Evolutionary conservation across 768 basidiomycete species (phyloP).

Genomic region (Trametes sanguinea): DNA sequence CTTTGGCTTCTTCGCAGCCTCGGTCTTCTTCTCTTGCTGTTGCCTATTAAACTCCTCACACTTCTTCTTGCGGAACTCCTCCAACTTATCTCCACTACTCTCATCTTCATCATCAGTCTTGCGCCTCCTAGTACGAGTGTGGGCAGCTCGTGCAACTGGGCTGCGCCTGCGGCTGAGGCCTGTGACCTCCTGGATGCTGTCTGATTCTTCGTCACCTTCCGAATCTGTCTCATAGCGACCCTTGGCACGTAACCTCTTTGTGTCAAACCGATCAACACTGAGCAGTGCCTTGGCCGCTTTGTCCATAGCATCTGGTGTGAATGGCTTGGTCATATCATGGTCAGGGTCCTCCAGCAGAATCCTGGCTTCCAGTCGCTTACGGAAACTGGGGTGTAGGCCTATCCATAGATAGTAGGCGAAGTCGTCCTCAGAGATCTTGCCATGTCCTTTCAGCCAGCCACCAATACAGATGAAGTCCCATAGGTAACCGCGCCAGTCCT

Average conservation of each 20-base stretch:
- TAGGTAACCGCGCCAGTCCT: conserved; percentile 11
- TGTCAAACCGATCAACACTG: conserved; percentile 15
- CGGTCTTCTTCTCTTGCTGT: no score
- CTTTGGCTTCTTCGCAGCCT: no score
- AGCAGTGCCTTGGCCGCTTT: conserved; percentile 12
- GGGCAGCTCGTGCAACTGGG: conserved; percentile 1
- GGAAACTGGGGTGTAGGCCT: conserved; percentile 4
- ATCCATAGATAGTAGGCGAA: conserved; percentile 15
- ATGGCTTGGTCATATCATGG: conserved; percentile 15
- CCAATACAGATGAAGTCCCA: conserved; percentile 17
- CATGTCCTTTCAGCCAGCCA: conserved; percentile 14
- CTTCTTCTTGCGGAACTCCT: conserved; percentile 1
- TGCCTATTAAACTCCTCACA: no score
- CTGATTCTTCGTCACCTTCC: not conserved
- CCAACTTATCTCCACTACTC: not conserved
- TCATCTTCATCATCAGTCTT: not conserved
- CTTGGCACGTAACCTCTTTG: conserved; percentile 1
- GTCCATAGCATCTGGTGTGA: not conserved
- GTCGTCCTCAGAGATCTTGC: conserved; percentile 2
- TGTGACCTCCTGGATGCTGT: not conserved
- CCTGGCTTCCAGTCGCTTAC: conserved; percentile 6
- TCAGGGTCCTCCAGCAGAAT: conserved; percentile 9
- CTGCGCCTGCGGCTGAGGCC: not conserved
- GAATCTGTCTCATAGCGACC: not conserved
- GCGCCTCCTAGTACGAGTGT: not conserved